Base-by-base conservation (phyloP, 495 filamentous ascomycete genomes). In the Penicillium waksmanii region DNA sequence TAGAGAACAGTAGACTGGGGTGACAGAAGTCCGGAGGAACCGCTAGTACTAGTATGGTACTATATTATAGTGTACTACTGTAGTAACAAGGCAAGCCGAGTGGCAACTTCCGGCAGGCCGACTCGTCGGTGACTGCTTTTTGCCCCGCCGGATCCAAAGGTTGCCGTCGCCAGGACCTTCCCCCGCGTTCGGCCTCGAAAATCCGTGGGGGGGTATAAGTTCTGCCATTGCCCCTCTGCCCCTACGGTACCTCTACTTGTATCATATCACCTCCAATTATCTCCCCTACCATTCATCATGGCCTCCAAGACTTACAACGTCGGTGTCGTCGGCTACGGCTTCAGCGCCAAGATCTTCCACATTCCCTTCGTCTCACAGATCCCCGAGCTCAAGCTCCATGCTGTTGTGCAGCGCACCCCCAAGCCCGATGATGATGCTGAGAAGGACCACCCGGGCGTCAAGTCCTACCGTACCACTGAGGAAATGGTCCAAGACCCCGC, bases 341-440 rank as follows among this genome's bases (percentile, higher is more conserved):
- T 93, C 75, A 93, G 92, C 44, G 91, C 92, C 63, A 94, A 94
- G 66, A 75, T 88, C 74, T 96, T 96, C 78, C 92, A 96, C 75
- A 94, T 96, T 72, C 92, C 92, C 57, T 89, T 95, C 74, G 87
- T 96, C 69, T 73, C 76, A 40, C 77, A 80, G 23, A 83, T 87
- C 1, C 78, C 88, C 23, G 75, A 83, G 35, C 79, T 95, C 61
- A 85, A 81, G 15, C 84, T 96, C 44, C 84, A 93, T 64, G 85
- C 89, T 55, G 84, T 96, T 62, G 85, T 95, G 38, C 92, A 96
- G 76, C 89, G 92, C 63, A 82, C 68, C n/a, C 84, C 84, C 69
- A 92, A 73, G 59, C 73, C 84, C 5, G 71, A 87, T 60, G 72
- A 91, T 77, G 74, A 86, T 76, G 84, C 85, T 7, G 77, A 80